Percentiles rank a stretch among this genome's conserved stretches.
Conservation (phyloP, 2,329 filamentous ascomycete genomes). For the Helicocarpus griseus region DNA sequence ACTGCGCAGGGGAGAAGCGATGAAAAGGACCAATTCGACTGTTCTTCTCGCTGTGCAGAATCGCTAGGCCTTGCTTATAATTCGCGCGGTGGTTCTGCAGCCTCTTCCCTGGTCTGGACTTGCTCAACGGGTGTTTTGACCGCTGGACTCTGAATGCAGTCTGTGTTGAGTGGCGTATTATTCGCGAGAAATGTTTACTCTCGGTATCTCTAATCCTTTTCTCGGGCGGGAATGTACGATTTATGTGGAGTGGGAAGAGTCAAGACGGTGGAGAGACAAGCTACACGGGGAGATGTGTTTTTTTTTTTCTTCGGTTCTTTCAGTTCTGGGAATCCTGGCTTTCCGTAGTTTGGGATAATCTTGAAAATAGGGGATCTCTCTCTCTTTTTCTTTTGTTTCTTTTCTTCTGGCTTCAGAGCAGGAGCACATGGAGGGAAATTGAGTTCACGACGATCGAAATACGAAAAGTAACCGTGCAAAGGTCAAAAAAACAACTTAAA, state of each 20-base stretch:
- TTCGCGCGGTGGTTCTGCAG: neutral
- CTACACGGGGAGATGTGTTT: no score
- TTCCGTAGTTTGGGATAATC: no score
- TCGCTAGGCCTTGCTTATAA: neutral
- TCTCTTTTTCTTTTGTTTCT: neutral
- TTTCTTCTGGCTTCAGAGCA: neutral
- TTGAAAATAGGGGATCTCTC: neutral
- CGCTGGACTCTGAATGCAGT: no score
- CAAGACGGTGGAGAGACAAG: no score
- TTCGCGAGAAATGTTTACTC: no score
- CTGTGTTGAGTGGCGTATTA: no score
- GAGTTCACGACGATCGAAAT: neutral
- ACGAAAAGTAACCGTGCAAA: neutral
- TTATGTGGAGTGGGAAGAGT: no score
- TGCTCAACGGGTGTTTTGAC: neutral
- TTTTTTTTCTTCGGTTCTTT: no score
- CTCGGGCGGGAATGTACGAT: no score
- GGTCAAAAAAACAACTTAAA: neutral
- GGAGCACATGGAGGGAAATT: neutral
- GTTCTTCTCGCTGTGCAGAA: neutral
- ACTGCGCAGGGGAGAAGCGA: neutral
- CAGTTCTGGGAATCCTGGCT: neutral
- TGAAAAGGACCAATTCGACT: neutral
- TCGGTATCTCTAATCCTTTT: no score
- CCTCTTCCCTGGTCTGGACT: no score